Conservation (phyloP, 495 filamentous ascomycete species). For the Penicillium macrosclerotiorum region DNA sequence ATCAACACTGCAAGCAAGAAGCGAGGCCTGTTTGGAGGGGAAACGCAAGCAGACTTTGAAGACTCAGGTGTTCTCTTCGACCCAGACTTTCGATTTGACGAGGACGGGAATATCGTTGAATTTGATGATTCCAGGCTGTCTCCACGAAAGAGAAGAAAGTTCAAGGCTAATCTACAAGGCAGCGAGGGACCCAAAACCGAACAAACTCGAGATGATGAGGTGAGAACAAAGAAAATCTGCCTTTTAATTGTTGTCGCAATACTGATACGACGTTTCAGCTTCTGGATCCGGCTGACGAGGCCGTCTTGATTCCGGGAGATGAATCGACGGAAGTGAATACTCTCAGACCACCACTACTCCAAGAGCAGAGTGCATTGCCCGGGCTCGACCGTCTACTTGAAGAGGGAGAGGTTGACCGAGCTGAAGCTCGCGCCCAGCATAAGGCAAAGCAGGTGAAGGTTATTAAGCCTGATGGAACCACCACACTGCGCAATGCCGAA, state of each 20-base stretch:
- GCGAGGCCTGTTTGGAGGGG: conserved; percentile 12
- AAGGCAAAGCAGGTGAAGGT: neutral
- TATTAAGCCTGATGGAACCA: conserved; percentile 29
- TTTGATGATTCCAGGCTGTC: conserved; percentile 22
- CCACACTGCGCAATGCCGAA: conserved; percentile 48
- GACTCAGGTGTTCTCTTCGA: conserved; percentile 57
- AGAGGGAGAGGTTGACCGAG: neutral
- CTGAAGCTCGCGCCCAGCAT: conserved; percentile 5
- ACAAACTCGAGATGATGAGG: conserved; percentile 12
- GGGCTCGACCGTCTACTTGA: neutral
- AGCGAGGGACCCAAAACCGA: neutral
- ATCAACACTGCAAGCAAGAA: conserved; percentile 23
- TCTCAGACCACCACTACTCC: neutral
- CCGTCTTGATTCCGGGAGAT: neutral
- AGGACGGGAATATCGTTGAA: conserved; percentile 57
- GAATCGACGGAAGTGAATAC: neutral
- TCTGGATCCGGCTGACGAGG: neutral
- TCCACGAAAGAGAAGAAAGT: conserved; percentile 11
- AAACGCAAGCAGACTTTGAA: conserved; percentile 18
- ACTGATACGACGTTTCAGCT: too few relatives aligned
- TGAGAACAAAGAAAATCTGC: conserved; percentile 6
- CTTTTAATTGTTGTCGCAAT: too few relatives aligned
- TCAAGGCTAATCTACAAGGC: neutral
- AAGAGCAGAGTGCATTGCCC: neutral
- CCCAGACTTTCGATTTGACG: conserved; percentile 63